Base-by-base conservation (phyloP, 73 alveolate species). In the Paramecium sonneborni region DNA sequence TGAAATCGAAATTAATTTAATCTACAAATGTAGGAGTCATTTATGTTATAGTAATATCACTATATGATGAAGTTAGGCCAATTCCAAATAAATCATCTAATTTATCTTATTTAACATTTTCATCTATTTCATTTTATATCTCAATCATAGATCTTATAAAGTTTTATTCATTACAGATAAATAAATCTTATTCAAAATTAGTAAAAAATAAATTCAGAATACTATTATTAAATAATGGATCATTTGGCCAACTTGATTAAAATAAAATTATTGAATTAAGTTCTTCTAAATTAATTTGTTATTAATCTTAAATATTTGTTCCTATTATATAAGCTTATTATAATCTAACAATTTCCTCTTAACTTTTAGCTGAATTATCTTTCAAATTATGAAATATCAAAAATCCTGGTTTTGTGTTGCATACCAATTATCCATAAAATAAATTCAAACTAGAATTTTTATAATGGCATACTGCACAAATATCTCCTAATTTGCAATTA, bases 1-100 rank as follows among this genome's bases (percentile, higher is more conserved):
- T 28, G 20, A 74, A 74, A 11, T 74, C 87, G 3, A 74, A 34
- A n/a, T 74, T 74, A 8, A 74, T 37, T 74, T 28, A 39, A 39
- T 74, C 87, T 14, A 39, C 57, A 39, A 74, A 74, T 0, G 44
- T 74, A 4, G 87, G 87, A n/a, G 56, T 74, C 87, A 74, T 74
- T 35, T 74, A 37, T 11, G 87, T n/a, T 34, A 74, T 10, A 10
- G 62, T 74, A 21, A 74, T 34, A 15, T 74, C 87, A 74, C 38
- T 34, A 18, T 74, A 74, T 5, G 34, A 28, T 18, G 56, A 34
- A 14, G 24, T 21, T 18, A 37, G 20, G 5, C 87, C 87, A 0
- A 37, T 67, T 11, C 87, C 87, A 74, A 74, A 74, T 18, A 74
- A 74, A 15, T 35, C 20, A 74, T 74, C 87, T 34, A 74, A n/a